phyloP scores from a whole-genome alignment of 2,329 filamentous ascomycete species.

The Neopestalotiopsis rosae region DNA sequence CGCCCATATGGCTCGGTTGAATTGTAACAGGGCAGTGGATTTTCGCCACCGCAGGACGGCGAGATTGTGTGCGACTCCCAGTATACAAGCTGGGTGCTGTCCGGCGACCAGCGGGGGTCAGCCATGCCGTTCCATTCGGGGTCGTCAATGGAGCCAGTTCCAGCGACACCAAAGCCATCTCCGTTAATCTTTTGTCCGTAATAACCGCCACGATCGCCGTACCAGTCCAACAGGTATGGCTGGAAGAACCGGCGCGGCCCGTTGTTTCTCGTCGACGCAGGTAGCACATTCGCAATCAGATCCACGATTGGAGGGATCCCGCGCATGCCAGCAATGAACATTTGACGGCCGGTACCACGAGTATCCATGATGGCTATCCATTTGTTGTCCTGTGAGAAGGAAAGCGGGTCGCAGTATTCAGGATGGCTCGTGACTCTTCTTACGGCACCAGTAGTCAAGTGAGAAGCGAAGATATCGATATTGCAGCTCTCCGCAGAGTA shows the following conservation, averaged over 20 bases:
- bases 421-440: background rate
- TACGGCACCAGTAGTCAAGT: background rate
- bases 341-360: slow-evolving; percentile 44
- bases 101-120: slow-evolving; percentile 47
- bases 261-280: slow-evolving; percentile 51
- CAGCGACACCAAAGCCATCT: slow-evolving; percentile 36
- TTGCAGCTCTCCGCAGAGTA: slow-evolving; percentile 8
- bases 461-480: background rate
- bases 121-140: slow-evolving; percentile 54
- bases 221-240: slow-evolving; percentile 46
- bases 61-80: slow-evolving; percentile 43
- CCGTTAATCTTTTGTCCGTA: slow-evolving; percentile 50
- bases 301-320: slow-evolving; percentile 17
- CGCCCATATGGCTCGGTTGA: slow-evolving; percentile 45
- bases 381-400: slow-evolving; percentile 43
- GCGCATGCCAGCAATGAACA: slow-evolving; percentile 46
- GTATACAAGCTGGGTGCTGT: slow-evolving; percentile 48
- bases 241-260: slow-evolving; percentile 50
- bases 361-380: slow-evolving; percentile 51
- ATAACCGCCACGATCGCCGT: slow-evolving; percentile 51
- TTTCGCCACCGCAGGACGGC: slow-evolving; percentile 48
- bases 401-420: background rate
- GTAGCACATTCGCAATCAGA: slow-evolving; percentile 20
- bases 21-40: slow-evolving; percentile 45
- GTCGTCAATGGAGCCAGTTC: slow-evolving; percentile 43